phyloP scores from a whole-genome alignment of 257 asterid species.

The Osmanthus fragrans region DNA sequence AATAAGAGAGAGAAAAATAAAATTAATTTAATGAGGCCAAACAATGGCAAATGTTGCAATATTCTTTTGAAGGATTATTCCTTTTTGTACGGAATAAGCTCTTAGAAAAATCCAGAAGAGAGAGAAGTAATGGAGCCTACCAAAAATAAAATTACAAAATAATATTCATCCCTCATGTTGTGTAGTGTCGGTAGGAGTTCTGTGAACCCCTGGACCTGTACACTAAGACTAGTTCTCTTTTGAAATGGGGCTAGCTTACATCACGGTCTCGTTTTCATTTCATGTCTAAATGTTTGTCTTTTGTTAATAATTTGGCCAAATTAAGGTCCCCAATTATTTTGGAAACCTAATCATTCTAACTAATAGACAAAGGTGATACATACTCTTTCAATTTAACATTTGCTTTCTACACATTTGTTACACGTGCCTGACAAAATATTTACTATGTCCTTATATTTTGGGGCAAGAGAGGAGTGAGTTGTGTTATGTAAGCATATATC shows the following conservation, averaged over 20 bases:
- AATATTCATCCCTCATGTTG: no score
- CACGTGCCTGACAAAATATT: background rate
- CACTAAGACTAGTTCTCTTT: no score
- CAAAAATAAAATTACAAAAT: no score
- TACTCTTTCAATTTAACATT: background rate
- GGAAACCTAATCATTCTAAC: constrained; percentile 20
- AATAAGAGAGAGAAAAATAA: no score
- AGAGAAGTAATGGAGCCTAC: no score
- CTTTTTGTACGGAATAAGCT: no score
- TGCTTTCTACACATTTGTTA: background rate
- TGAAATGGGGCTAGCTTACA: constrained; percentile 26
- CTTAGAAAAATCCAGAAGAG: no score
- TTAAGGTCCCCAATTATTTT: constrained; percentile 26
- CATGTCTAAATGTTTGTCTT: constrained; percentile 7
- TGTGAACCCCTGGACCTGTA: no score
- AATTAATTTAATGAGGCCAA: no score
- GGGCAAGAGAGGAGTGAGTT: background rate
- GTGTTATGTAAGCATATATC: no score
- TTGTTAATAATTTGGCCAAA: constrained; percentile 1
- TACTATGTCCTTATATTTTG: no score
- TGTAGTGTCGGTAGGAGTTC: no score
- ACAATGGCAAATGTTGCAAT: background rate
- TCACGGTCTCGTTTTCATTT: constrained; percentile 22
- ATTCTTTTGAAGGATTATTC: constrained; percentile 16
- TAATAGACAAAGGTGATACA: background rate